Conservation (phyloP, 2,329 filamentous ascomycete species). For the Aspergillus terreus region DNA sequence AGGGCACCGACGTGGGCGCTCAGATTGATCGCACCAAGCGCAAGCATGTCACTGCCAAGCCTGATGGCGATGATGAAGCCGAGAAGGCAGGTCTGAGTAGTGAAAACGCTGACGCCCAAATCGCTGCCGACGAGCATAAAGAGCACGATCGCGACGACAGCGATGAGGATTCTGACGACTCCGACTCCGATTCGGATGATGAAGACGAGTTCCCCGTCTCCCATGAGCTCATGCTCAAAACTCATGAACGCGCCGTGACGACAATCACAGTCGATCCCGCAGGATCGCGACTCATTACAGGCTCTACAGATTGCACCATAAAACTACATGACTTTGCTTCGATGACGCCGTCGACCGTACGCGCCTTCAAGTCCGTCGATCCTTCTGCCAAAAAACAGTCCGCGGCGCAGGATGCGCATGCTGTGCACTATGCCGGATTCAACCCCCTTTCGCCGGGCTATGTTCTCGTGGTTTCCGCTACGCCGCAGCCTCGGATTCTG, state of each 20-base stretch:
- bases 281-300: constrained; percentile 81
- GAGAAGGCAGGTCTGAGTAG: constrained; percentile 20
- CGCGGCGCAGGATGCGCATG: constrained; percentile 74
- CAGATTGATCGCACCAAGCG: constrained; percentile 79
- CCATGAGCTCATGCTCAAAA: constrained; percentile 88
- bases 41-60: constrained; percentile 40
- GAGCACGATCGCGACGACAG: constrained; percentile 40
- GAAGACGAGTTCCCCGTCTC: constrained; percentile 89
- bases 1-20: constrained; percentile 67
- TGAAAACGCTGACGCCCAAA: constrained; percentile 18
- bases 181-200: constrained; percentile 51
- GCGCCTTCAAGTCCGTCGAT: constrained; percentile 89
- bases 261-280: constrained; percentile 79
- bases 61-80: constrained; percentile 16
- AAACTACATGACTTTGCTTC: constrained; percentile 94
- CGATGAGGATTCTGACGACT: constrained; percentile 68
- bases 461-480: constrained; percentile 82
- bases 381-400: constrained; percentile 73
- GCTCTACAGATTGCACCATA: constrained; percentile 82
- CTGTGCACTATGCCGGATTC: constrained; percentile 82
- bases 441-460: constrained; percentile 75
- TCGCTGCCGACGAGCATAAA: constrained; percentile 20
- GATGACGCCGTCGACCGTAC: constrained; percentile 91
- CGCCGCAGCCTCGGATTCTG: constrained; percentile 85
- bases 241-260: constrained; percentile 84